Base-by-base conservation (phyloP, 352 stramenopile genomes). In the Phytopythium delawarense region DNA sequence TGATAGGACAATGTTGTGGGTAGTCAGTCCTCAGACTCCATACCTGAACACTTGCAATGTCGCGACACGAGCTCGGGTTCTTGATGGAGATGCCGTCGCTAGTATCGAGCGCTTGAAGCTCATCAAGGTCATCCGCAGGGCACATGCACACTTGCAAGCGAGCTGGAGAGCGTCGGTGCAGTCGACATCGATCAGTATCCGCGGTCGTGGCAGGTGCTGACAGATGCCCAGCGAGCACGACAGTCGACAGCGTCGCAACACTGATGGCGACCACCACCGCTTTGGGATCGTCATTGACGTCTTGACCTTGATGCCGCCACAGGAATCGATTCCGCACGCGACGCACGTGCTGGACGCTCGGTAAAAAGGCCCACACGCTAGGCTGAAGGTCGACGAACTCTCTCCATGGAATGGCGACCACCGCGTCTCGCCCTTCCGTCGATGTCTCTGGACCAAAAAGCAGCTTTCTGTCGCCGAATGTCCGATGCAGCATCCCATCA, bases 341-440 rank as follows among this genome's bases (percentile, higher is more conserved):
- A 6, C 61, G 62, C 20, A 63, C 39, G 46, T 72, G 40, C 1
- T 16, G 42, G 23, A 66, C 69, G 61, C 57, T 50, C 21, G 58
- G 49, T 20, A 75, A 34, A 9, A 75, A 30, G 12, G 73, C 61
- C 65, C 55, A 78, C 7, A 82, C 59, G 4, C 30, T 34, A 18
- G 74, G 74, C 35, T 73, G 35, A 30, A 79, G 51, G 2, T 25
- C 30, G 16, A 75, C 56, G 52, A 84, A 62, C 11, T 71, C 54
- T 7, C 62, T 34, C 70, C 70, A 84, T 2, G 53, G 53, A 4
- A 81, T 23, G 11, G 23, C 13, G 16, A 71, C 30, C 16, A 57
- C 30, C 28, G 49, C 40, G 34, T 59, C 54, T 69, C 50, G 51
- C 15, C 28, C 2, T 11, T 59, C 35, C 16, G 4, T 35, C 21